Conservation (phyloP, 148 eudicot species). For the Amaranthus hypochondriacus region DNA sequence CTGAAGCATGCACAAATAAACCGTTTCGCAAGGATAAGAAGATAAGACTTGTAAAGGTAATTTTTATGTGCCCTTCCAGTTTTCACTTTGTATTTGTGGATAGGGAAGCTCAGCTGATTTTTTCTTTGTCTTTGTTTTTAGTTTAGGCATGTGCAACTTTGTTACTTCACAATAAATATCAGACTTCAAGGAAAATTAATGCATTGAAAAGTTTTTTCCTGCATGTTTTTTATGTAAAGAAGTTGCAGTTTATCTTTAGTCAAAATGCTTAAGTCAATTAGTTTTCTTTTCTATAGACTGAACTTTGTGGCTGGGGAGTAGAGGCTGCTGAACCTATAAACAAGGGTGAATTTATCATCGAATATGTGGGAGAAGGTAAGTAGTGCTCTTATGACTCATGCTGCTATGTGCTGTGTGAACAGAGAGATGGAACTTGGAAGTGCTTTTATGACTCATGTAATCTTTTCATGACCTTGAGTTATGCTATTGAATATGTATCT, state of each 20-base stretch:
- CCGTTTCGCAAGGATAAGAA: conserved; percentile 87
- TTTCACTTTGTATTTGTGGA: not conserved
- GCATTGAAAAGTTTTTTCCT: not conserved
- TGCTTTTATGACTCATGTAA: not conserved
- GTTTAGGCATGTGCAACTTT: not conserved
- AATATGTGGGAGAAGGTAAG: conserved; percentile 92
- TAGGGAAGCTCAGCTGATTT: not conserved
- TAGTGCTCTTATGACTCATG: not conserved
- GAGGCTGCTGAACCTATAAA: conserved; percentile 58
- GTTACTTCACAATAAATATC: not conserved
- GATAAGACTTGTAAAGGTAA: conserved; percentile 66
- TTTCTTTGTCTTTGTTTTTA: not conserved
- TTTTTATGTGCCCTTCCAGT: not conserved
- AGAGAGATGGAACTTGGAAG: not conserved
- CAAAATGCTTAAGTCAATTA: not conserved
- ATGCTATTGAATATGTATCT: not conserved
- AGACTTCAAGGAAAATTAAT: not conserved
- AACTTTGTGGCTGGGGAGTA: conserved; percentile 86
- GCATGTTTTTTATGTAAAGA: too few relatives aligned
- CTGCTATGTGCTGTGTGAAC: not conserved
- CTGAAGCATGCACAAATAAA: conserved; percentile 70
- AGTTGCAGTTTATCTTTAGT: conserved; percentile 5
- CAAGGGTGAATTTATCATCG: conserved; percentile 64
- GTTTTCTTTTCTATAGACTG: conserved; percentile 45
- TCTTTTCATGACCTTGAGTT: too few relatives aligned